These are phyloP conservation scores for Lentinula guzmanii DNA, from an alignment of 768 basidiomycete genomes.

Conservation along the genomic window DNA sequence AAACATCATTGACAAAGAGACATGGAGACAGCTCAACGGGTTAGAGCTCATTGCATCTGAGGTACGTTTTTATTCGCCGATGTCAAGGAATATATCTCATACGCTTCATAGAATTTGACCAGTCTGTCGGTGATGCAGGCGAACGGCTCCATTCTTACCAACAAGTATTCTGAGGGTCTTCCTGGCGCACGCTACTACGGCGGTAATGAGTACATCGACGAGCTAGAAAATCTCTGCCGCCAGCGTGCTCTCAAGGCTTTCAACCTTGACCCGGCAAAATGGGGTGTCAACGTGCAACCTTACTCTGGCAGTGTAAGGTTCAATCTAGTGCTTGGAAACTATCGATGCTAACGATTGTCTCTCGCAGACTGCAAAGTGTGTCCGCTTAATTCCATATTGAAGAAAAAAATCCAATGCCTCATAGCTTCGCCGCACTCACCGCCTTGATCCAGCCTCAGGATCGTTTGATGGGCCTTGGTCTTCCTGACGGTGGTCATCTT, in stretches of 20 bases:
- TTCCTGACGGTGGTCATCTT: conserved; percentile 95
- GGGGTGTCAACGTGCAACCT: conserved; percentile 99
- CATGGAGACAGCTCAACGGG: conserved; percentile 96
- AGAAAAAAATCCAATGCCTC: not conserved
- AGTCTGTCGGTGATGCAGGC: conserved; percentile 95
- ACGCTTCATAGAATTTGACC: conserved; percentile 75
- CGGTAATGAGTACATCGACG: conserved; percentile 97
- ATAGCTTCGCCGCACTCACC: conserved; percentile 92
- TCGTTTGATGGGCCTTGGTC: conserved; percentile 97
- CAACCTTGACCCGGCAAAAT: conserved; percentile 85
- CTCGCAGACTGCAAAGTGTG: conserved; percentile 79
- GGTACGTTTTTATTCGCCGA: conserved; percentile 39
- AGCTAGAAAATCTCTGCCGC: conserved; percentile 91
- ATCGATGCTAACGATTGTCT: not conserved
- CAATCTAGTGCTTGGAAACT: not conserved
- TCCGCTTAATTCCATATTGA: conserved; percentile 2
- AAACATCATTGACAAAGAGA: conserved; percentile 98
- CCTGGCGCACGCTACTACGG: conserved; percentile 97
- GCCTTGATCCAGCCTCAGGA: conserved; percentile 96
- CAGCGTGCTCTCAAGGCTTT: conserved; percentile 95
- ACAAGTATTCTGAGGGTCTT: conserved; percentile 99
- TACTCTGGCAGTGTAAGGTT: conserved; percentile 84
- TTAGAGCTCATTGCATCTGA: conserved; percentile 99
- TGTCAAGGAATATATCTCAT: not conserved
- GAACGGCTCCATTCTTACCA: conserved; percentile 96